Conservation (phyloP, 2,329 filamentous ascomycete genomes). For the Nothophaeocryptopus gaeumannii region DNA sequence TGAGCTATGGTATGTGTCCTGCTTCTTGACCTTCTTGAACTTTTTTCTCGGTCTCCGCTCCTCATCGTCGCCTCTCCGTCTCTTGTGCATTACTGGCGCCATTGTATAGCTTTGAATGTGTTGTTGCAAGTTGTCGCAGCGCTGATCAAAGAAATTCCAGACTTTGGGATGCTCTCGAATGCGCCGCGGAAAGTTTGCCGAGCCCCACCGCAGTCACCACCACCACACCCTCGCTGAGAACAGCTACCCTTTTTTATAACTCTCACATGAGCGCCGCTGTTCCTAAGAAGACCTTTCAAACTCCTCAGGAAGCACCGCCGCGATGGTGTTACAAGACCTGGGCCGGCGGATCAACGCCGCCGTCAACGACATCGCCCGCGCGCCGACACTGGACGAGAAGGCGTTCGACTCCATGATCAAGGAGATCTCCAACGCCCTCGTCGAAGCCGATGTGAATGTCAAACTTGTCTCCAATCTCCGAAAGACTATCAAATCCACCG, state of each 20-base stretch:
- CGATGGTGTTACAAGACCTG: conserved; percentile 98
- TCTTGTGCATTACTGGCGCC: conserved; percentile 26
- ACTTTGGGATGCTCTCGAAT: too few relatives aligned
- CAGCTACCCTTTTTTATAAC: too few relatives aligned
- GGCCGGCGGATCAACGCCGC: conserved; percentile 97
- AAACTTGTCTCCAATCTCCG: conserved; percentile 86
- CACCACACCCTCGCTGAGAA: too few relatives aligned
- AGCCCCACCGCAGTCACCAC: too few relatives aligned
- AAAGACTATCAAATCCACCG: conserved; percentile 83
- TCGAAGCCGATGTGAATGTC: conserved; percentile 97
- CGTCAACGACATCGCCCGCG: conserved; percentile 86
- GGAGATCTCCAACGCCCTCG: conserved; percentile 91
- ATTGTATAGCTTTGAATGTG: conserved; percentile 11
- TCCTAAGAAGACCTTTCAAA: too few relatives aligned
- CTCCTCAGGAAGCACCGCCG: conserved; percentile 16
- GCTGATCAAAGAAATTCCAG: too few relatives aligned
- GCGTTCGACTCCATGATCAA: conserved; percentile 98
- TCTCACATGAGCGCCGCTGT: too few relatives aligned
- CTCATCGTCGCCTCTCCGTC: conserved; percentile 57
- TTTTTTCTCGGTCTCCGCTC: conserved; percentile 54
- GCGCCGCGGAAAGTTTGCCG: too few relatives aligned
- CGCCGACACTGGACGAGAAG: conserved; percentile 95
- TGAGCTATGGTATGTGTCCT: conserved; percentile 62
- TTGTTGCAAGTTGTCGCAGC: too few relatives aligned
- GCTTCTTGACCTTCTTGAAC: conserved; percentile 59